Conservation (phyloP, 169 alveolate genomes). For the Plasmodium ovale region DNA sequence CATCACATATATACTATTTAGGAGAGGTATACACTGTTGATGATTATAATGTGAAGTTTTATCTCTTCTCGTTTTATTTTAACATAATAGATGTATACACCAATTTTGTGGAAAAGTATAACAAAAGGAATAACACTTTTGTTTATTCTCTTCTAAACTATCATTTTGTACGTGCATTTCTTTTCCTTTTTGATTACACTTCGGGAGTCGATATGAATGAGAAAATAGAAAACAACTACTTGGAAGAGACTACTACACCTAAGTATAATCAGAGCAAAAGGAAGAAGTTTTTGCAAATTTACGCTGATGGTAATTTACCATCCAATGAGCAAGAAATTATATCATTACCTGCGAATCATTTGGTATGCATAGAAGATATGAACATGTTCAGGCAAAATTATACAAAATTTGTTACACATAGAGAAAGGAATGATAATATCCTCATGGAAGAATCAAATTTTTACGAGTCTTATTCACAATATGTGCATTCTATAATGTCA, state of each 20-base stretch:
- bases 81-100: slow-evolving; percentile 46
- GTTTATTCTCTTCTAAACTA: slow-evolving; percentile 32
- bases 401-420: not conserved
- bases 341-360: not conserved
- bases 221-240: not conserved
- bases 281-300: not conserved
- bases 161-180: slow-evolving; percentile 32
- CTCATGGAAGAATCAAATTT: not conserved
- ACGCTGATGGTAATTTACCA: not conserved
- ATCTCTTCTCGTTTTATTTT: slow-evolving; percentile 28
- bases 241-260: not conserved
- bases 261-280: not conserved
- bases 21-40: not conserved
- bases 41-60: slow-evolving; percentile 24
- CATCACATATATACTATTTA: slow-evolving; percentile 20
- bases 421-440: not conserved
- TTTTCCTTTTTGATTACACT: slow-evolving; percentile 51
- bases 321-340: not conserved
- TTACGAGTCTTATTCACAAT: slow-evolving; percentile 2
- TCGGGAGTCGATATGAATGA: not conserved
- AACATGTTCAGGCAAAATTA: not conserved
- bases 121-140: slow-evolving; percentile 31
- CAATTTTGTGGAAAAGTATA: slow-evolving; percentile 50
- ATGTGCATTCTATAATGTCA: not conserved
- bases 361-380: not conserved